Percentiles rank a stretch among this genome's conserved stretches.
These are phyloP conservation scores for Linnemannia elongata DNA, from an alignment of 192 early-diverging fungal genomes.

Conservation along the genomic window DNA sequence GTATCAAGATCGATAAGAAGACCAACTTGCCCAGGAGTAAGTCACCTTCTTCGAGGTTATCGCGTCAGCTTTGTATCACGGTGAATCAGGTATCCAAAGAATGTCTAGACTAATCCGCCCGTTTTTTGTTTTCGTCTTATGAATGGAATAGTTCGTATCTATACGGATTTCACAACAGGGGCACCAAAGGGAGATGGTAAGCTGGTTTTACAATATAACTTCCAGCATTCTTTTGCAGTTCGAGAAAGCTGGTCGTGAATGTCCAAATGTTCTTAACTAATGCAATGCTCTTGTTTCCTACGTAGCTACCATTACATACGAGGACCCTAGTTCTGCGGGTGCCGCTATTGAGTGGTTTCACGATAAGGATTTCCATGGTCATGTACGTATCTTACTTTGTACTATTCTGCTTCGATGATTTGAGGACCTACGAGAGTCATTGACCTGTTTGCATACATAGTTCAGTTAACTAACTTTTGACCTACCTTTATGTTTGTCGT, in stretches of 20 bases:
- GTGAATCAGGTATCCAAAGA: background rate
- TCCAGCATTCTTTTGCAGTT: too few species aligned
- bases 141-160: slow-evolving; percentile 72
- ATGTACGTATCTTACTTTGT: slow-evolving; percentile 27
- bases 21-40: slow-evolving; percentile 72
- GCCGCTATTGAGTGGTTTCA: slow-evolving; percentile 83
- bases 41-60: background rate
- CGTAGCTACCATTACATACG: slow-evolving; percentile 80
- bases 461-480: background rate
- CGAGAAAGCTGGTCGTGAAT: background rate
- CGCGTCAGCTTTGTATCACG: background rate
- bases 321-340: slow-evolving; percentile 77
- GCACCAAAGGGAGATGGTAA: slow-evolving; percentile 80
- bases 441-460: background rate
- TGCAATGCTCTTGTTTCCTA: background rate
- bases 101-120: background rate
- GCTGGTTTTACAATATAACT: background rate
- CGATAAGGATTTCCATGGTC: slow-evolving; percentile 62
- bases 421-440: background rate
- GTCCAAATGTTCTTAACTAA: background rate
- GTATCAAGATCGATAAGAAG: slow-evolving; percentile 79
- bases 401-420: background rate
- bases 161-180: slow-evolving; percentile 72
- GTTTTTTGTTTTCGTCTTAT: background rate
- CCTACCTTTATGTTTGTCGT: slow-evolving; percentile 57